Conservation (phyloP, 805 yeast species). For the Wickerhamomyces tratensis region DNA sequence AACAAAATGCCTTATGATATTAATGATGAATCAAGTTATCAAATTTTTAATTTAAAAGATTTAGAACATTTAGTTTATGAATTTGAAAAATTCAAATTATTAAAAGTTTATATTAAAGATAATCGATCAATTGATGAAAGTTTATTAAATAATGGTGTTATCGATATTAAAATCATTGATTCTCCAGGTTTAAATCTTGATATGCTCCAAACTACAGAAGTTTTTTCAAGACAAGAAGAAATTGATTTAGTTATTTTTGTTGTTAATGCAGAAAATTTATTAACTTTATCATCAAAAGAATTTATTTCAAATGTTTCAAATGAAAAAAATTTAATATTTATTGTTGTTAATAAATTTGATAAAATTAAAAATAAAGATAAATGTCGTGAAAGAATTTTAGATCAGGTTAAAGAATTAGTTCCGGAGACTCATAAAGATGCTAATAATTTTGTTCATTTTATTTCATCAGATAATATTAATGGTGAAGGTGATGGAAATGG, state of each 20-base stretch:
- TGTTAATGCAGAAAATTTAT: conserved; percentile 92
- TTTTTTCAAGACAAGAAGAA: conserved; percentile 93
- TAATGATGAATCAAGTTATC: conserved; percentile 58
- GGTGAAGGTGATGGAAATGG: conserved; percentile 24
- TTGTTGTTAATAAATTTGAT: conserved; percentile 91
- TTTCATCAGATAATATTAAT: conserved; percentile 50
- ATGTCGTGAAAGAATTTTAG: conserved; percentile 68
- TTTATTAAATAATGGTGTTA: conserved; percentile 77
- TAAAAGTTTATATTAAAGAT: conserved; percentile 80
- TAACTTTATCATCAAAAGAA: conserved; percentile 89
- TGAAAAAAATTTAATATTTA: conserved; percentile 86
- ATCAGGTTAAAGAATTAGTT: conserved; percentile 75
- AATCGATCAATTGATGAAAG: conserved; percentile 56
- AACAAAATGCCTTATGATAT: conserved; percentile 19
- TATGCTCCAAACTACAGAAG: conserved; percentile 88
- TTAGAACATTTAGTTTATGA: conserved; percentile 65
- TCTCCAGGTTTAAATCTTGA: conserved; percentile 97
- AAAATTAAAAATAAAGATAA: conserved; percentile 71
- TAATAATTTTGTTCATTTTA: conserved; percentile 88
- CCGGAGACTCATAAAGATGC: conserved; percentile 90
- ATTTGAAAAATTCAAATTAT: conserved; percentile 58
- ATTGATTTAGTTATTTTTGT: conserved; percentile 95
- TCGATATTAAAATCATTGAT: conserved; percentile 87
- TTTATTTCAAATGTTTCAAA: conserved; percentile 84
- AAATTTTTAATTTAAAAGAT: conserved; percentile 39